Base-by-base conservation (phyloP, 140 eudicot species). In the Ambrosia hybrid region DNA sequence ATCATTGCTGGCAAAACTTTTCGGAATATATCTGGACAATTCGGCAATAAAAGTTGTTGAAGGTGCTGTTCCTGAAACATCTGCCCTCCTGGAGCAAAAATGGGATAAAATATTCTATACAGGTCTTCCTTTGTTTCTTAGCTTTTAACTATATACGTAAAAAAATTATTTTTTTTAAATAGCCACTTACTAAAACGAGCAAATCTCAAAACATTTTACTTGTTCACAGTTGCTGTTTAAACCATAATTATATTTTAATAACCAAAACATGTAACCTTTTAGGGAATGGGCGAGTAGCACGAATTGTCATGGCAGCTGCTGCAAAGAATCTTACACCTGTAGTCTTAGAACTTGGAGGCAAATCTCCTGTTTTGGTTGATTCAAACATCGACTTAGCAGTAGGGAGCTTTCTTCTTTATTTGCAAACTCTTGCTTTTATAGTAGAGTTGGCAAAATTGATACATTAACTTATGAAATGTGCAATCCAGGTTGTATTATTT, bases 101-200 rank as follows among this genome's bases (percentile, higher is more conserved):
- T 94, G 99, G 99, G 99, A 94, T 67, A 94, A 94, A 81, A 94
- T 94, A 75, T 85, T 94, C 53, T 94, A 90, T 73, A 94, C 99
- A 86, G 99, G 99, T 93, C 48, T 51, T 38, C 30, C 26, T 67
- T 53, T 73, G 8, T 26, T 60, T 55, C 53, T 48, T 37, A 43
- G 14, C 11, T 38, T 70, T 70, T 70, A 70, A 70, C 17, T 4
- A 33, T 62, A 36, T 4, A 60, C n/a, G 33, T 4, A 1, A n/a
- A n/a, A 34, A 6, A 6, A 41, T 7, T 5, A 2, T 15, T 39
- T 41, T 8, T 15, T n/a, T 39, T 39, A 15, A 13, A 9, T 67
- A 26, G 46, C 12, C 72, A 21, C 58, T 48, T 63, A 39, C 61
- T 14, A 72, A 9, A 43, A 14, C 26, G 33, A 14, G 3, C 49